A percentile compares a stretch with the other conserved stretches of the same genome.
Conservation (phyloP, 139 green algal species). For the Closterium sp. region DNA sequence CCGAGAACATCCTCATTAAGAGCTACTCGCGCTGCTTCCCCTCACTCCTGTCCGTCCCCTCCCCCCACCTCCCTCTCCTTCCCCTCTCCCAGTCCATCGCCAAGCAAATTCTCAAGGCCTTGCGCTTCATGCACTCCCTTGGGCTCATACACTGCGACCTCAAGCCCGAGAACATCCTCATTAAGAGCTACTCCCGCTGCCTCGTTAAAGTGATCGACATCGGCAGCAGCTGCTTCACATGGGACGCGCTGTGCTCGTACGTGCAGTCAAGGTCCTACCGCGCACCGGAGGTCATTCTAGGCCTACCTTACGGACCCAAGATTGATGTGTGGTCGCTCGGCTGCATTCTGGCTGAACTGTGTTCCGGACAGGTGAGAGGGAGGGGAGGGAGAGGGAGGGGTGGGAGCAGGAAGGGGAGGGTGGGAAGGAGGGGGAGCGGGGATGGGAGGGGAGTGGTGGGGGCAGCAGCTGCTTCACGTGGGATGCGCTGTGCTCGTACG, state of each 20-base stretch:
- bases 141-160: constrained; percentile 93
- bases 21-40: background rate
- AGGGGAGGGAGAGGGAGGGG: background rate
- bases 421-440: background rate
- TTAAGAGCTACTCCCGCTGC: constrained; percentile 82
- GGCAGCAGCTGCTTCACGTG: constrained; percentile 89
- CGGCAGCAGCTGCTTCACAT: constrained; percentile 87
- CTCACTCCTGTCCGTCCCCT: no score
- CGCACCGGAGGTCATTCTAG: constrained; percentile 73
- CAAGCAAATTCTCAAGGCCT: background rate
- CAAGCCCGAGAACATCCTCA: constrained; percentile 92
- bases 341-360: constrained; percentile 94
- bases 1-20: constrained; percentile 96
- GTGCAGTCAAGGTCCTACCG: constrained; percentile 91
- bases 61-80: no score
- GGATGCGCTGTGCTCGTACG: constrained; percentile 87
- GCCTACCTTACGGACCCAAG: constrained; percentile 76
- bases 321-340: constrained; percentile 94
- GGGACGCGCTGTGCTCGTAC: constrained; percentile 87
- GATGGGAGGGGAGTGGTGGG: background rate
- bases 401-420: background rate
- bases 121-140: constrained; percentile 90
- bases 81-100: no score
- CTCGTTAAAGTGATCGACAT: constrained; percentile 88
- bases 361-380: constrained; percentile 62